phyloP scores from a whole-genome alignment of 2,329 filamentous ascomycete genomes.

The Trichoderma brevicompactum region DNA sequence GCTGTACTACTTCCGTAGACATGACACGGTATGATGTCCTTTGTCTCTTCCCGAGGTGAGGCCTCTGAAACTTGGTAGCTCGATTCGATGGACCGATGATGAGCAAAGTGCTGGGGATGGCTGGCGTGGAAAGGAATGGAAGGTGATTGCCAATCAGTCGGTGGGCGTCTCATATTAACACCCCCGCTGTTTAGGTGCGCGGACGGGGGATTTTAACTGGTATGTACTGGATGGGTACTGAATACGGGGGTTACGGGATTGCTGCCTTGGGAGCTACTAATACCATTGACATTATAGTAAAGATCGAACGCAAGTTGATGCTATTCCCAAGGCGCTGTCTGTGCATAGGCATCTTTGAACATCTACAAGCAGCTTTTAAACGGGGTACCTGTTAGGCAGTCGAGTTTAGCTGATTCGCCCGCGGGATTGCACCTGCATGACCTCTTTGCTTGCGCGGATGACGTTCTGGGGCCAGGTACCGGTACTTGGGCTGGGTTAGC shows the following conservation, averaged over 20 bases:
- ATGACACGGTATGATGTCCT: no score
- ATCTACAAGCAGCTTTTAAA: not conserved
- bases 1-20: no score
- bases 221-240: no score
- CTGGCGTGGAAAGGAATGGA: slow-evolving; percentile 27
- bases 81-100: not conserved
- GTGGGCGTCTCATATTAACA: slow-evolving; percentile 26
- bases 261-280: no score
- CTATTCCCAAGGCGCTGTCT: no score
- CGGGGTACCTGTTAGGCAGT: slow-evolving; percentile 3
- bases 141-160: slow-evolving; percentile 24
- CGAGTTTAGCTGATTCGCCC: not conserved
- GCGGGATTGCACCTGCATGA: slow-evolving; percentile 8
- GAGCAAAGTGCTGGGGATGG: slow-evolving; percentile 8
- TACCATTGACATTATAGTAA: no score
- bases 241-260: no score
- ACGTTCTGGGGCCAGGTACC: slow-evolving; percentile 14
- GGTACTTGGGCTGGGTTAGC: not conserved
- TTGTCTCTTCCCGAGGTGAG: no score
- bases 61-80: slow-evolving; percentile 1
- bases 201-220: not conserved
- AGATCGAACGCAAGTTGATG: no score
- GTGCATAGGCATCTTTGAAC: no score
- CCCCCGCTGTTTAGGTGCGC: slow-evolving; percentile 17
- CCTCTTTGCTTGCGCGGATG: slow-evolving; percentile 18